phyloP scores from a whole-genome alignment of 805 yeast genomes.

The Ogataea pignaliae region DNA sequence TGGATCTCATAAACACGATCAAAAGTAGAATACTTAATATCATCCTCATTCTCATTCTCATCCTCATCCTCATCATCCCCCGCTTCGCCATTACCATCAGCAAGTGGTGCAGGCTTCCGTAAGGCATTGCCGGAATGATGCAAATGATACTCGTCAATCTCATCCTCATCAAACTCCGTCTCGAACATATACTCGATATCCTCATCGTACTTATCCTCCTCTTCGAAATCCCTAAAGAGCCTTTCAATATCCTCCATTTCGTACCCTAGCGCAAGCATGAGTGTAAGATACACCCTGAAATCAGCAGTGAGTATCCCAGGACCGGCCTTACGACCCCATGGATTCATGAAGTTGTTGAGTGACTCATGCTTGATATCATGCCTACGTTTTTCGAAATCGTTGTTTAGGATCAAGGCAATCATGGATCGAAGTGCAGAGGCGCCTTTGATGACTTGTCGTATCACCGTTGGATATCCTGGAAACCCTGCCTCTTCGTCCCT shows the following conservation, averaged over 20 bases:
- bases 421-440: constrained; percentile 59
- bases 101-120: constrained; percentile 4
- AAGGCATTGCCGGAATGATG: constrained; percentile 5
- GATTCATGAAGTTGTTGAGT: constrained; percentile 56
- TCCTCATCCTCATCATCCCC: constrained; percentile 23
- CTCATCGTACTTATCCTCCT: constrained; percentile 61
- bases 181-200: constrained; percentile 40
- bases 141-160: constrained; percentile 21
- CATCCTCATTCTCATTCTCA: constrained; percentile 7
- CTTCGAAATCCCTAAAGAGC: constrained; percentile 53
- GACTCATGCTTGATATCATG: constrained; percentile 62
- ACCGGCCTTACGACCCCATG: constrained; percentile 58
- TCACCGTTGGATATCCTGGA: constrained; percentile 39
- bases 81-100: constrained; percentile 19
- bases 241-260: constrained; percentile 48
- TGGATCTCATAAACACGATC: constrained; percentile 24
- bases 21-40: no score
- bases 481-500: constrained; percentile 39
- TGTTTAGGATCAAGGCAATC: constrained; percentile 56
- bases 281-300: constrained; percentile 53
- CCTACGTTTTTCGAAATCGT: constrained; percentile 34
- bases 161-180: constrained; percentile 24
- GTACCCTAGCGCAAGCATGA: constrained; percentile 46
- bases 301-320: constrained; percentile 58
- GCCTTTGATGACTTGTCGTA: constrained; percentile 53